Percentiles rank a stretch among this genome's conserved stretches.
These are phyloP conservation scores for Psilocybe azurescens DNA, from an alignment of 768 basidiomycete species.

Conservation along the genomic window DNA sequence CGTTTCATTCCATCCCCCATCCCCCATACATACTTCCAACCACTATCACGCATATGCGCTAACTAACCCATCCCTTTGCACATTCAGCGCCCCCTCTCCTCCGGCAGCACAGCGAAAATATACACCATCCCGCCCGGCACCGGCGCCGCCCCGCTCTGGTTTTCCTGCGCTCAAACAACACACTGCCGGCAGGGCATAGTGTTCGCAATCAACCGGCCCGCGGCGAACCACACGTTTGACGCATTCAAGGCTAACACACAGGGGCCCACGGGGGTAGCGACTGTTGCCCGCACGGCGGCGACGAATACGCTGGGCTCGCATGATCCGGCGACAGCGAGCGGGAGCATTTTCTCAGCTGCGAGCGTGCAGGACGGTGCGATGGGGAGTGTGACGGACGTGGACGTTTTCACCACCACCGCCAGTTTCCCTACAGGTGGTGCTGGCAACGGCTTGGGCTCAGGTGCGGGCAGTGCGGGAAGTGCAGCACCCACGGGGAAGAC, in stretches of 20 bases:
- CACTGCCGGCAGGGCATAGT: conserved; percentile 6
- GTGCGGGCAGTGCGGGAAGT: not conserved
- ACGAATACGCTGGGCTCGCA: not conserved
- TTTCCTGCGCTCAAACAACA: not conserved
- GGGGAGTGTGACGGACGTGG: not conserved
- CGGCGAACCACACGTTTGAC: not conserved
- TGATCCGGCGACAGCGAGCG: conserved; percentile 3
- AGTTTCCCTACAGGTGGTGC: not conserved
- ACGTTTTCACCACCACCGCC: not conserved
- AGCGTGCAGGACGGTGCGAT: not conserved
- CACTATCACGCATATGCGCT: too few relatives aligned
- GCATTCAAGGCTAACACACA: not conserved
- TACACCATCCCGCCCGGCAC: not conserved
- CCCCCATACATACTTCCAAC: too few relatives aligned
- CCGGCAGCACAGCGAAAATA: not conserved
- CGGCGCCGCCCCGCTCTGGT: not conserved
- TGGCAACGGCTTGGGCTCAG: not conserved
- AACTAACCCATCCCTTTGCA: too few relatives aligned
- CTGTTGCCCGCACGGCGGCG: not conserved
- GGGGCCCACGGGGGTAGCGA: not conserved
- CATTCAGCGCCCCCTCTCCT: not conserved
- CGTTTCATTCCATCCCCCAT: too few relatives aligned
- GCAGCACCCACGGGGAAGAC: not conserved
- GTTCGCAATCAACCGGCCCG: not conserved
- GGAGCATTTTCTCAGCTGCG: not conserved